phyloP scores from a whole-genome alignment of 176 grass and related monocot species.

The Alopecurus myosuroides region DNA sequence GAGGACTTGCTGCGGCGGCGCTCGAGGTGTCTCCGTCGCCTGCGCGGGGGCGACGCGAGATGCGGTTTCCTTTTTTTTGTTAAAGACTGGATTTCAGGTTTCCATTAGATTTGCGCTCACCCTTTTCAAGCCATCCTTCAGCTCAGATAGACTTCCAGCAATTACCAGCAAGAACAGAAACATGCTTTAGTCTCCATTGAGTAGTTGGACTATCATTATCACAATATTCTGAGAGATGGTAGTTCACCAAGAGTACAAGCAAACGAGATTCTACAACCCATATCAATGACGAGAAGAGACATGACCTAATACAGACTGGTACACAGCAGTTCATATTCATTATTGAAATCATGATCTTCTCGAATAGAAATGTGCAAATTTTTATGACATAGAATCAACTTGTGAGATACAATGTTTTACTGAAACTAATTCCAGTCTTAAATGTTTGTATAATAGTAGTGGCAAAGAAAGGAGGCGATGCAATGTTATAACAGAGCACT shows the following conservation, averaged over 20 bases:
- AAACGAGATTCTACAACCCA: neutral
- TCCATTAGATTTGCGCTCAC: conserved; percentile 96
- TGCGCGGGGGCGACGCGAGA: too few species aligned
- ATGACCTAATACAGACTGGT: neutral
- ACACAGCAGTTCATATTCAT: neutral
- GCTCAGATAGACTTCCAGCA: conserved; percentile 91
- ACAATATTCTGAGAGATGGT: neutral
- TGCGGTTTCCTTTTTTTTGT: too few species aligned
- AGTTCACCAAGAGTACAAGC: conserved; percentile 3
- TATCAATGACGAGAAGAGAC: neutral
- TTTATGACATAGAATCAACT: neutral
- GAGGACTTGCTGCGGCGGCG: too few species aligned
- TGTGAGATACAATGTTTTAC: neutral
- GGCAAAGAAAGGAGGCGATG: neutral
- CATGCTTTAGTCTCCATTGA: neutral
- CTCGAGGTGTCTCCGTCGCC: too few species aligned
- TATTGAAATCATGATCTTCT: neutral
- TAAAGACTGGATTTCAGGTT: conserved; percentile 78
- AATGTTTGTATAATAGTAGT: neutral
- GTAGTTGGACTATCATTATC: conserved; percentile 16
- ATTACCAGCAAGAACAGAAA: conserved; percentile 60
- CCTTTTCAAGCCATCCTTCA: conserved; percentile 79
- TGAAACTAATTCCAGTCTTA: neutral
- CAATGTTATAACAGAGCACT: neutral
- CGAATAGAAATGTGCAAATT: neutral